These are phyloP conservation scores for Mycothermus thermophilus DNA, from an alignment of 495 filamentous ascomycete species.

Conservation along the genomic window DNA sequence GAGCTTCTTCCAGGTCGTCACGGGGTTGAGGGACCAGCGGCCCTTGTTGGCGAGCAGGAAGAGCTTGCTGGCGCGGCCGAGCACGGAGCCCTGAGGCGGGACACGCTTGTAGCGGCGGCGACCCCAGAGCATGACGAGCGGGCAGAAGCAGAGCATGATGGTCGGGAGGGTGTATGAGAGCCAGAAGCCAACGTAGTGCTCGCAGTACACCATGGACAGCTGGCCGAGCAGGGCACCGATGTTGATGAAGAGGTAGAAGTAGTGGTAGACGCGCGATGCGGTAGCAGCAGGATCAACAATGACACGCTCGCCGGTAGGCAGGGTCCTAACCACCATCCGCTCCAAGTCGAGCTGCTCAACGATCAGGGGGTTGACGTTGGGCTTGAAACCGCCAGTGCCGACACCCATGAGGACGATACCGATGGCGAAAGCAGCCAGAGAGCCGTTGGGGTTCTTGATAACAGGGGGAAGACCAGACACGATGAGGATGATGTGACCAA, in stretches of 20 bases:
- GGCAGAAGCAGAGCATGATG: constrained; percentile 41
- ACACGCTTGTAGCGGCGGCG: constrained; percentile 43
- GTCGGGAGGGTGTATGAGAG: constrained; percentile 53
- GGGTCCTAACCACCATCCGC: constrained; percentile 28
- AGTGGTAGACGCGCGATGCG: constrained; percentile 44
- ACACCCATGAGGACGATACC: constrained; percentile 53
- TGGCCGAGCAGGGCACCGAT: constrained; percentile 43
- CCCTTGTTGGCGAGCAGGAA: constrained; percentile 47
- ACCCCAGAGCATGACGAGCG: constrained; percentile 48
- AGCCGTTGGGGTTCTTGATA: constrained; percentile 37
- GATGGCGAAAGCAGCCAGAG: constrained; percentile 45
- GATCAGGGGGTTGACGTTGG: constrained; percentile 48
- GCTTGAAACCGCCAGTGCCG: constrained; percentile 53
- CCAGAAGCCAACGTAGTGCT: constrained; percentile 67
- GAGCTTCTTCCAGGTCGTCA: constrained; percentile 39
- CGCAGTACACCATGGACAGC: constrained; percentile 47
- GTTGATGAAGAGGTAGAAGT: constrained; percentile 61
- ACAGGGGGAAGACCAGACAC: constrained; percentile 48
- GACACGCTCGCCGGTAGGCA: constrained; percentile 45
- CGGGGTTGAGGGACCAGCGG: constrained; percentile 45
- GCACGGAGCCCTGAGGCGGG: constrained; percentile 50
- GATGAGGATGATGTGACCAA: constrained; percentile 54
- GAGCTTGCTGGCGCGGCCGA: constrained; percentile 42
- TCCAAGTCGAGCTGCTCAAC: constrained; percentile 37
- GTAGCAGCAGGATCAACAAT: constrained; percentile 59